Percentiles rank a stretch among this genome's conserved stretches.
Evolutionary conservation across 2,329 filamentous ascomycete genomes (phyloP).

Genomic region (Chaetomium sp.): DNA sequence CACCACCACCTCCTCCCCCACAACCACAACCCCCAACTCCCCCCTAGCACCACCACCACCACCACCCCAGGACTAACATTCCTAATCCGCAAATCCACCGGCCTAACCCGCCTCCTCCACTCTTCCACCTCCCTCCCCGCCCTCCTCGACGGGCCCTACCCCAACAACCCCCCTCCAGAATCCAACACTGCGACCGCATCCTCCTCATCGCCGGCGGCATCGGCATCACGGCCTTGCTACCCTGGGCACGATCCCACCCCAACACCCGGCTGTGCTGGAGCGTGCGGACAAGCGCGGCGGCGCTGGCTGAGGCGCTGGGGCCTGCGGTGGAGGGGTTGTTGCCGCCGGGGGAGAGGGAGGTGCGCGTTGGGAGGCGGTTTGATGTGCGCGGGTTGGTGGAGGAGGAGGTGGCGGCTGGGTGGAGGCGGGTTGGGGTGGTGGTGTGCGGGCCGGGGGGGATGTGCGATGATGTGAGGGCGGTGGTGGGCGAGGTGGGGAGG

Average conservation of each 20-base stretch:
- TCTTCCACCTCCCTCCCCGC: constrained; percentile 38
- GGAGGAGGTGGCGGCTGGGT: constrained; percentile 38
- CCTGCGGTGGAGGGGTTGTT: background rate
- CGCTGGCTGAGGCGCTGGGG: constrained; percentile 36
- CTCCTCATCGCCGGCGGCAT: constrained; percentile 52
- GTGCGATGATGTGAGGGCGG: constrained; percentile 45
- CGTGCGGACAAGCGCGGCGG: constrained; percentile 35
- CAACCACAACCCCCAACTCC: constrained; percentile 33
- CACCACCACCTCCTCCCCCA: background rate
- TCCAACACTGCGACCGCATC: constrained; percentile 42
- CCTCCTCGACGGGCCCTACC: constrained; percentile 47
- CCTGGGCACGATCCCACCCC: constrained; percentile 39
- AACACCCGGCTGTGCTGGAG: constrained; percentile 46
- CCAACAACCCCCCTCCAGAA: constrained; percentile 35
- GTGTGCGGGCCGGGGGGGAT: constrained; percentile 47
- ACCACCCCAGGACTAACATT: constrained; percentile 41
- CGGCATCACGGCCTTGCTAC: constrained; percentile 50
- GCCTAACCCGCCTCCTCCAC: constrained; percentile 41
- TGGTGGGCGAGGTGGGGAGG: constrained; percentile 33
- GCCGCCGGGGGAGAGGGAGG: constrained; percentile 39
- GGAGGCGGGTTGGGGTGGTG: constrained; percentile 42
- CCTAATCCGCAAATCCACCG: constrained; percentile 42
- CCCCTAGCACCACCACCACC: background rate
- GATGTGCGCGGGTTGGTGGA: constrained; percentile 39
- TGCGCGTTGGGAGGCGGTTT: constrained; percentile 42